A percentile compares a stretch with the other conserved stretches of the same genome.
Conservation (phyloP, 2,329 filamentous ascomycete genomes). For the Orbilia quercus region DNA sequence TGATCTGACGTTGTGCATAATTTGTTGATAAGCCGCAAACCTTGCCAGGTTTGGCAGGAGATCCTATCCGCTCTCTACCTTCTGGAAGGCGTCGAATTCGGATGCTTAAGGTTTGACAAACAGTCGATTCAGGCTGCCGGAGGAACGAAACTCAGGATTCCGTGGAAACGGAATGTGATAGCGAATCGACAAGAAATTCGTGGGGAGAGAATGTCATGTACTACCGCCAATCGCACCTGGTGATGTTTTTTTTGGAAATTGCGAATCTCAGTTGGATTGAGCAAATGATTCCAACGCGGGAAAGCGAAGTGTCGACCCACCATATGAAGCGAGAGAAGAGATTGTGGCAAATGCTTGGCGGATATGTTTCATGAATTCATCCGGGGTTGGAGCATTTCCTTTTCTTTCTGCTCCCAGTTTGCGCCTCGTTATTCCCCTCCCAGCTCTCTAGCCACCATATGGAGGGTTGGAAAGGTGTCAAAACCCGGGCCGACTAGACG, state of each 20-base stretch:
- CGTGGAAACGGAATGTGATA: slow-evolving; percentile 36
- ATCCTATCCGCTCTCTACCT: slow-evolving; percentile 1
- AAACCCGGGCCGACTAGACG: slow-evolving; percentile 48
- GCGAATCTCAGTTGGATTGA: too few species aligned
- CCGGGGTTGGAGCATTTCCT: slow-evolving; percentile 25
- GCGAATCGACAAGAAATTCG: too few species aligned
- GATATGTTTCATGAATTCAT: slow-evolving; percentile 44
- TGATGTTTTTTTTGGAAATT: neutral
- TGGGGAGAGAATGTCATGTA: neutral
- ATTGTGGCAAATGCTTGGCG: slow-evolving; percentile 12
- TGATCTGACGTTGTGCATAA: neutral
- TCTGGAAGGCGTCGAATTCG: slow-evolving; percentile 16
- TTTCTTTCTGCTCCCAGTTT: slow-evolving; percentile 12
- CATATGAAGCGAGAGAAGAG: neutral
- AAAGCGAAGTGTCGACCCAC: neutral
- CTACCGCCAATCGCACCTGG: neutral
- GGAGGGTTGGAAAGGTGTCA: slow-evolving; percentile 3
- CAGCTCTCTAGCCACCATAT: slow-evolving; percentile 20
- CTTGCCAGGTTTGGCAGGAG: slow-evolving; percentile 18
- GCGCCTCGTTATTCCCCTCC: slow-evolving; percentile 36
- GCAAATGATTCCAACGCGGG: too few species aligned
- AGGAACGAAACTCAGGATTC: slow-evolving; percentile 2
- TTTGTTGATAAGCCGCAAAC: slow-evolving; percentile 4
- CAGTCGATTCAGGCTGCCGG: neutral
- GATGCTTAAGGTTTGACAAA: neutral